Conservation (phyloP, 768 basidiomycete genomes). For the Tulasnella sp. region DNA sequence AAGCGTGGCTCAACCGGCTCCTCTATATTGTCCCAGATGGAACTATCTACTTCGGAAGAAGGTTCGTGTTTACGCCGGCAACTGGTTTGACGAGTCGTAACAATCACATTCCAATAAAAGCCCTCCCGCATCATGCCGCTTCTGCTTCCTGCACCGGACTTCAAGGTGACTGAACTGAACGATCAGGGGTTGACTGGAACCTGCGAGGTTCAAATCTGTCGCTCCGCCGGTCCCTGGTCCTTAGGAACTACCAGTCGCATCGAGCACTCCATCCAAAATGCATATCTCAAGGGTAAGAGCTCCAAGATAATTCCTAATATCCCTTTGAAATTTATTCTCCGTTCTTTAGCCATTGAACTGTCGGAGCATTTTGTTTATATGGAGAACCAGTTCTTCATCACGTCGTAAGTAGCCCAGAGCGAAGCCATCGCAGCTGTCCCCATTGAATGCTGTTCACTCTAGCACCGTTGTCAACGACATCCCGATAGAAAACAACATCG, state of each 20-base stretch:
- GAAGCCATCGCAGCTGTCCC: not conserved
- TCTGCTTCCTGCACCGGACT: slow-evolving; percentile 89
- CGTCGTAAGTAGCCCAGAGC: slow-evolving; percentile 55
- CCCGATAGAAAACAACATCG: slow-evolving; percentile 87
- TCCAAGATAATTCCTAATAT: not conserved
- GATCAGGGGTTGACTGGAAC: slow-evolving; percentile 86
- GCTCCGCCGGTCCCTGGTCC: slow-evolving; percentile 95
- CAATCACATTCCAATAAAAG: slow-evolving; percentile 51
- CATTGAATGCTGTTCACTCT: slow-evolving; percentile 24
- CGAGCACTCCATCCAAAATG: slow-evolving; percentile 92
- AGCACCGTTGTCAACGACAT: slow-evolving; percentile 83
- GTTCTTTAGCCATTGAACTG: slow-evolving; percentile 69
- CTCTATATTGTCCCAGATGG: slow-evolving; percentile 56
- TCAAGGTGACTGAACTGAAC: slow-evolving; percentile 71
- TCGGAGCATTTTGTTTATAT: slow-evolving; percentile 99
- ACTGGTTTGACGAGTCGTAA: not conserved
- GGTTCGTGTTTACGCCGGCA: slow-evolving; percentile 44
- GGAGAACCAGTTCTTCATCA: slow-evolving; percentile 91
- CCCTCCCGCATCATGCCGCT: slow-evolving; percentile 92
- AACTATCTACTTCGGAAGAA: slow-evolving; percentile 91
- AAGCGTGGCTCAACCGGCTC: not conserved
- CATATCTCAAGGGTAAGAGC: slow-evolving; percentile 75
- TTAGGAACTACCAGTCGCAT: slow-evolving; percentile 79
- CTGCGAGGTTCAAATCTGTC: slow-evolving; percentile 94
- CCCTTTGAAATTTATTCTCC: not conserved